Evolutionary conservation across 164 flowering plant species (phyloP), one percentile per base, ranked within the genome.

Genomic region (Buxus sempervirens): DNA sequence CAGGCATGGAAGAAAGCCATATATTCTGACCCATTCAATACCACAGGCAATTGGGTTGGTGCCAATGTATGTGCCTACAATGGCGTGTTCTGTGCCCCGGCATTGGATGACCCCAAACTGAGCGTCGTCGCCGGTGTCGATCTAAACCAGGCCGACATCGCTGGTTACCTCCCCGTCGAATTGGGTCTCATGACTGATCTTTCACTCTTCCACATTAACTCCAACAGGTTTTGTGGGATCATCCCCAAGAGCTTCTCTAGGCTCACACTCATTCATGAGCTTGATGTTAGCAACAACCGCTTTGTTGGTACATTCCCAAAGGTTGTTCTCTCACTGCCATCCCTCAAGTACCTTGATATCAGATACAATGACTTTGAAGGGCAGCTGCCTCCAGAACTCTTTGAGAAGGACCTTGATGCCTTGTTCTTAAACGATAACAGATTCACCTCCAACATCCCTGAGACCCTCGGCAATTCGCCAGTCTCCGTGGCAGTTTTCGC

Each of bases 361-460:
- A 71, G 96, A 64, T 91, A 60, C 70, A 91, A 91, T 28, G 76
- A 91, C 5, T 91, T 91, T 54, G 96, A 90, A 66, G 97, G 97
- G 3, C 24, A 25, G 1, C 63, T 91, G 68, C 97, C 94, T 12
- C 49, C 78, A 0, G 77, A 77, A 26, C 72, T 91, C 1, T 91
- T 91, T 26, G 75, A 80, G 42, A 85, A 77, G 76, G 76, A 74
- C 0, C 80, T 88, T 0, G 97, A 89, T 54, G 96, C 90, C 0
- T 42, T 91, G 64, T 82, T 91, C 77, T 62, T 91, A 70, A 91
- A 91, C 72, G 28, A 90, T 72, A 91, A 91, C 72, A 69, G 96
- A 12, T 91, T 91, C 84, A 54, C 42, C 0, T 79, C 80, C 6
- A 32, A 12, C 68, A 82, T 91, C 24, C 96, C 97, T 0, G 87